Evolutionary conservation across 345 rosid genomes (phyloP).

Genomic region (Combretum micranthum): DNA sequence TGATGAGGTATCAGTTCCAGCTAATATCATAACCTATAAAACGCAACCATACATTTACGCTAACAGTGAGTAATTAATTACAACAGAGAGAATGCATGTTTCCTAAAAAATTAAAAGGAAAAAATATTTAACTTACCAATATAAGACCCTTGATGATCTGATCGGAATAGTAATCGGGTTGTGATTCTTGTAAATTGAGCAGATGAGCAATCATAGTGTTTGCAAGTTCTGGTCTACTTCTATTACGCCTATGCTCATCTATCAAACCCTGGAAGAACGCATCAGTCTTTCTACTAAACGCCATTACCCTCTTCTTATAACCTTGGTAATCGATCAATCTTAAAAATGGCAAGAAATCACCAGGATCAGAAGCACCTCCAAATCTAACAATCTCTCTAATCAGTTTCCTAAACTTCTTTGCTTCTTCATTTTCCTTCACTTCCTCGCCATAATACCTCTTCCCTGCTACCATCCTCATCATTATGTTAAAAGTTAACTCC

Average conservation of each 20-base stretch:
- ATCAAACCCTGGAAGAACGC: slow-evolving; percentile 43
- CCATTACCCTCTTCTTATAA: slow-evolving; percentile 26
- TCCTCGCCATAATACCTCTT: too few relatives aligned
- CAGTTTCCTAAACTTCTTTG: too few relatives aligned
- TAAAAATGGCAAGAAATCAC: slow-evolving; percentile 14
- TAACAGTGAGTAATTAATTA: too few relatives aligned
- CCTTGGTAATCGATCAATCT: slow-evolving; percentile 12
- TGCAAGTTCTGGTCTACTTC: background rate
- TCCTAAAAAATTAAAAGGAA: background rate
- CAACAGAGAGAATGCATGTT: background rate
- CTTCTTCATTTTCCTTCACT: too few relatives aligned
- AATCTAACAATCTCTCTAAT: slow-evolving; percentile 4
- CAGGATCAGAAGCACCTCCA: slow-evolving; percentile 2
- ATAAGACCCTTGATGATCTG: slow-evolving; percentile 50
- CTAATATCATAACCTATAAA: slow-evolving; percentile 25
- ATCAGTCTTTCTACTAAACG: slow-evolving; percentile 25
- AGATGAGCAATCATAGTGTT: slow-evolving; percentile 58
- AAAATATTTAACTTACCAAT: slow-evolving; percentile 5
- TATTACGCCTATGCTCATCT: slow-evolving; percentile 34
- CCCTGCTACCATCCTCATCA: too few relatives aligned
- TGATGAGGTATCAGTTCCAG: slow-evolving; percentile 36
- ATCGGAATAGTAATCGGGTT: slow-evolving; percentile 45
- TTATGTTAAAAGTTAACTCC: too few relatives aligned
- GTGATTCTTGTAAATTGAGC: slow-evolving; percentile 41
- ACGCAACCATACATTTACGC: background rate